phyloP scores from a whole-genome alignment of 495 filamentous ascomycete species.

The Penicillium fimorum region DNA sequence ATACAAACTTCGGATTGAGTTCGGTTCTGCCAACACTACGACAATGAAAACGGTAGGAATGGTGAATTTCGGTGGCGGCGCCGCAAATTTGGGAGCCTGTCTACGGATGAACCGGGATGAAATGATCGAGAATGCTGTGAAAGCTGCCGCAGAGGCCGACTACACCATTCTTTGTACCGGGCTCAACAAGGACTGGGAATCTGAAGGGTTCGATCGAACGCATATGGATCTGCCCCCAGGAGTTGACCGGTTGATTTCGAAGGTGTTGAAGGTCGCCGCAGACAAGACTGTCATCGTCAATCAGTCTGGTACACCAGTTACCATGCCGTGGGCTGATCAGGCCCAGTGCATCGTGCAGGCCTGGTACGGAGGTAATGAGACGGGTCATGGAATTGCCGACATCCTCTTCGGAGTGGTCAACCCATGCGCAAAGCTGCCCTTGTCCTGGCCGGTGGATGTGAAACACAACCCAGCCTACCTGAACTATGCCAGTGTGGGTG shows the following conservation, averaged over 20 bases:
- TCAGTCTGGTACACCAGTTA: conserved; percentile 74
- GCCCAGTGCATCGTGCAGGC: conserved; percentile 65
- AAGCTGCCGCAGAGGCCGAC: conserved; percentile 59
- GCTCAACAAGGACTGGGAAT: conserved; percentile 79
- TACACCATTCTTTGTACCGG: conserved; percentile 73
- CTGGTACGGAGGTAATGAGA: conserved; percentile 64
- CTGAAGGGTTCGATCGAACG: conserved; percentile 75
- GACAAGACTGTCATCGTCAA: conserved; percentile 67
- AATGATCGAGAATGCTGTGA: conserved; percentile 60
- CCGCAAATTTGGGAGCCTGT: conserved; percentile 69
- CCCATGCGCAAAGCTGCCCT: conserved; percentile 49
- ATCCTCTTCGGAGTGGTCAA: conserved; percentile 58
- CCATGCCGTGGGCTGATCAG: conserved; percentile 72
- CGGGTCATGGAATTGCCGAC: conserved; percentile 52
- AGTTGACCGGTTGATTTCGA: conserved; percentile 63
- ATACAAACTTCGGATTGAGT: conserved; percentile 58
- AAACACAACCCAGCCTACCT: conserved; percentile 67
- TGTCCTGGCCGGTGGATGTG: conserved; percentile 59
- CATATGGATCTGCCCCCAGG: conserved; percentile 71
- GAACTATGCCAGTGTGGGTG: conserved; percentile 65
- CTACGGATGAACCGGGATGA: conserved; percentile 62
- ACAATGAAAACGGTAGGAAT: conserved; percentile 47
- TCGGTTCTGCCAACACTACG: conserved; percentile 57
- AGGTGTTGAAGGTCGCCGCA: conserved; percentile 64
- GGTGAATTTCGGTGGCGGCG: conserved; percentile 57